Percentiles rank a stretch among this genome's conserved stretches.
Evolutionary conservation across 2,329 filamentous ascomycete genomes (phyloP).

Genomic region (Beauveria rudraprayagi): DNA sequence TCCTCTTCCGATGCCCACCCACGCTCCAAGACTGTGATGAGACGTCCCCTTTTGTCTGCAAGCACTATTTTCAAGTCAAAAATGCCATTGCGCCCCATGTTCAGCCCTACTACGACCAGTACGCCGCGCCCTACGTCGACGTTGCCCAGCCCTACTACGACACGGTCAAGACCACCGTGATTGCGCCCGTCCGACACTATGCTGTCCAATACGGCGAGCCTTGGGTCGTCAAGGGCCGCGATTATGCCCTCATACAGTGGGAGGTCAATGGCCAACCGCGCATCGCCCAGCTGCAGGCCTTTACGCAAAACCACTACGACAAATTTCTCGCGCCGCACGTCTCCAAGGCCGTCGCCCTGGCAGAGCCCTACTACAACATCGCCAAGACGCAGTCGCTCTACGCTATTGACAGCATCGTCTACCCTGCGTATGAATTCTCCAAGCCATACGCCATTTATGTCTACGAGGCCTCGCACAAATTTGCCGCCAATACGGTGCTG

Average conservation of each 20-base stretch:
- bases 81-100: conserved; percentile 61
- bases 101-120: conserved; percentile 76
- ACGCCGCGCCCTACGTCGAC: conserved; percentile 77
- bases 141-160: conserved; percentile 68
- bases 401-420: conserved; percentile 62
- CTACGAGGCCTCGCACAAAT: conserved; percentile 58
- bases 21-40: conserved; percentile 59
- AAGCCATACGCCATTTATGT: conserved; percentile 65
- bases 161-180: conserved; percentile 51
- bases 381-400: conserved; percentile 55
- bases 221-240: conserved; percentile 56
- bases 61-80: conserved; percentile 66
- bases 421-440: conserved; percentile 68
- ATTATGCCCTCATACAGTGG: conserved; percentile 67
- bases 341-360: conserved; percentile 44
- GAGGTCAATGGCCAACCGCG: conserved; percentile 69
- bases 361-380: conserved; percentile 66
- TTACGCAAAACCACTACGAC: conserved; percentile 60
- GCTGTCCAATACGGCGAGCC: conserved; percentile 70
- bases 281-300: conserved; percentile 54
- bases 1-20: conserved; percentile 75
- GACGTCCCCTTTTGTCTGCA: conserved; percentile 69
- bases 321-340: conserved; percentile 66
- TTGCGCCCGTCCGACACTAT: conserved; percentile 60
- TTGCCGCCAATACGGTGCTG: conserved; percentile 61